phyloP scores from a whole-genome alignment of 129 eudicot species.

The Chrysanthemum seticuspe region DNA sequence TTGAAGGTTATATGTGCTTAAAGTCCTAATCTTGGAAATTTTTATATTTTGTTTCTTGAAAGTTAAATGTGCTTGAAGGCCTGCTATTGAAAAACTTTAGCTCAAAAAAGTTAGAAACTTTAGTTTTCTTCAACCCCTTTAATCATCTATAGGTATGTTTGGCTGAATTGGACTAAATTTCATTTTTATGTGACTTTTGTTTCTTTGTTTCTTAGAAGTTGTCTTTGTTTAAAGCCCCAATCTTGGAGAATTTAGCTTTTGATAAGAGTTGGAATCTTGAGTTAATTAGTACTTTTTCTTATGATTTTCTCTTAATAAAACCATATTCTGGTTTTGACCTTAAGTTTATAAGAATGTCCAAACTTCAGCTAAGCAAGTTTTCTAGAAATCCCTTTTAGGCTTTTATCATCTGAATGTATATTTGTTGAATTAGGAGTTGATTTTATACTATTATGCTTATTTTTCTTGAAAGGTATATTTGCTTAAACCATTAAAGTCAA shows the following conservation, averaged over 20 bases:
- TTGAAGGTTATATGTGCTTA: background rate
- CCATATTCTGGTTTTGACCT: too few relatives aligned
- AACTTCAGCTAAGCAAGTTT: too few relatives aligned
- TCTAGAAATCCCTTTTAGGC: too few relatives aligned
- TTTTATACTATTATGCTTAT: too few relatives aligned
- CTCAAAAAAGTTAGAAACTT: constrained; percentile 17
- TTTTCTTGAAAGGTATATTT: background rate
- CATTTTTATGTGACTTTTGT: too few relatives aligned
- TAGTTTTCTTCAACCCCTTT: background rate
- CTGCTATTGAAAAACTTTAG: background rate
- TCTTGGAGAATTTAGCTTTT: background rate
- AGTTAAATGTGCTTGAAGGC: background rate
- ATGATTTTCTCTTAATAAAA: too few relatives aligned
- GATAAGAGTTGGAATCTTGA: background rate
- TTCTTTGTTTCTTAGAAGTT: constrained; percentile 3
- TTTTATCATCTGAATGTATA: too few relatives aligned
- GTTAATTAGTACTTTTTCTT: constrained; percentile 5
- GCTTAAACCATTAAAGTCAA: background rate
- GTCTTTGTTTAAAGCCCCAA: background rate
- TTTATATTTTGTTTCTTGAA: constrained; percentile 1
- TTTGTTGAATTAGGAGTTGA: too few relatives aligned
- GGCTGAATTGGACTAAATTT: too few relatives aligned
- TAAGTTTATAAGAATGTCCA: too few relatives aligned
- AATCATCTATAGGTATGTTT: too few relatives aligned
- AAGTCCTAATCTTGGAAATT: constrained; percentile 5